Conservation (phyloP, 345 rosid species). For the Populus davidiana region DNA sequence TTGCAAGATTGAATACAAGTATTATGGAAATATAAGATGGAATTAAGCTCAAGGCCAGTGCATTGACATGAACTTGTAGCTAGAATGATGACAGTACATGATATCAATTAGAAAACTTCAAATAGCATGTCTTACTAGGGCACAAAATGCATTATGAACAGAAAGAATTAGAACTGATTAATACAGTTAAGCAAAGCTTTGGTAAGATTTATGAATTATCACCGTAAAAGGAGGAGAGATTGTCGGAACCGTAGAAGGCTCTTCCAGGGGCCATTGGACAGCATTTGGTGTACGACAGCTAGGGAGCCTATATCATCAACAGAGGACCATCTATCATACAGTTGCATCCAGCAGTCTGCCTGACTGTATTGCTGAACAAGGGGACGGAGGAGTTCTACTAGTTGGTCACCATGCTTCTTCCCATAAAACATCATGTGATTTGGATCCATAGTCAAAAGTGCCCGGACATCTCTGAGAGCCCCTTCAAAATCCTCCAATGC, state of each 20-base stretch:
- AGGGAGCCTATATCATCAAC: constrained; percentile 95
- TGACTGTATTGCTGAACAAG: constrained; percentile 73
- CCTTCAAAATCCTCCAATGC: constrained; percentile 75
- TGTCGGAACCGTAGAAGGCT: constrained; percentile 86
- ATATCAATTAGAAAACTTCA: background rate
- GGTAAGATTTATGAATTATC: background rate
- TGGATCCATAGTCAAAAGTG: constrained; percentile 79
- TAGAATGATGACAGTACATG: background rate
- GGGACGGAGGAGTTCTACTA: constrained; percentile 72
- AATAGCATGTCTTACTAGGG: background rate
- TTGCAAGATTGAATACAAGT: background rate
- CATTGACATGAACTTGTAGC: background rate
- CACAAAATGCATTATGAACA: background rate
- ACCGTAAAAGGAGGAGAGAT: constrained; percentile 91
- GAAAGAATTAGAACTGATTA: background rate
- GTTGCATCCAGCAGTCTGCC: constrained; percentile 97
- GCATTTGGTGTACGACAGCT: constrained; percentile 91
- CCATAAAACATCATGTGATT: constrained; percentile 70
- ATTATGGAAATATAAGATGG: background rate
- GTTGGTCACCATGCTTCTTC: constrained; percentile 61
- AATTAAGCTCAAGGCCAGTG: background rate
- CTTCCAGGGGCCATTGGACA: constrained; percentile 78
- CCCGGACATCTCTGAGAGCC: constrained; percentile 76
- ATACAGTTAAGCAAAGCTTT: background rate
- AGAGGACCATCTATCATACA: constrained; percentile 87